phyloP scores from a whole-genome alignment of 495 filamentous ascomycete genomes.

The Viridothelium virens region DNA sequence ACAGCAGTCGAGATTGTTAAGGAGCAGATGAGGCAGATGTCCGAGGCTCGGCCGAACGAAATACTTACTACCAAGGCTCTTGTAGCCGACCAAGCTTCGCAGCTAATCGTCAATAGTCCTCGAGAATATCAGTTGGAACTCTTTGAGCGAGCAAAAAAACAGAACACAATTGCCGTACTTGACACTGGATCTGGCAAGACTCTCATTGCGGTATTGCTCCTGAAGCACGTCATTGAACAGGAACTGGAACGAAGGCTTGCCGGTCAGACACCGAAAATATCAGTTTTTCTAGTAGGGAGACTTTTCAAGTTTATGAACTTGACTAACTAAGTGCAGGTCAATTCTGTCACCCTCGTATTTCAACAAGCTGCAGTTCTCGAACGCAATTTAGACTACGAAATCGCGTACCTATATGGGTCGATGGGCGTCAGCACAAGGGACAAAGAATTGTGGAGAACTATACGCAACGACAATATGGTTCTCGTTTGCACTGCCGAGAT shows the following conservation, averaged over 20 bases:
- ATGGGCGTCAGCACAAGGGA: constrained; percentile 62
- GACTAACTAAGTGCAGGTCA: constrained; percentile 45
- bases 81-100: constrained; percentile 34
- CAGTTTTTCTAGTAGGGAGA: constrained; percentile 69
- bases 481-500: constrained; percentile 93
- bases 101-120: constrained; percentile 59
- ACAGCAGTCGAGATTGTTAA: constrained; percentile 34
- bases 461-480: constrained; percentile 66
- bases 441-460: constrained; percentile 59
- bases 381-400: constrained; percentile 72
- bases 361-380: constrained; percentile 81
- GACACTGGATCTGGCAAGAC: constrained; percentile 98
- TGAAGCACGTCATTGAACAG: constrained; percentile 67
- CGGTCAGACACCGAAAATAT: constrained; percentile 54
- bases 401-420: constrained; percentile 70
- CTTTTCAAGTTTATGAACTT: background rate
- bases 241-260: constrained; percentile 64
- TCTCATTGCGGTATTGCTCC: constrained; percentile 80
- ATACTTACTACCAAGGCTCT: constrained; percentile 37
- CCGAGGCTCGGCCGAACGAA: constrained; percentile 34
- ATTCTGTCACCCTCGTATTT: constrained; percentile 83
- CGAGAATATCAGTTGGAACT: constrained; percentile 90
- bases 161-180: constrained; percentile 92
- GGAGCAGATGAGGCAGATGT: constrained; percentile 30
- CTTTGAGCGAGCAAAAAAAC: constrained; percentile 76